Evolutionary conservation across 768 basidiomycete genomes (phyloP), one percentile per base, ranked within the genome.

Genomic region (Russula sp.): DNA sequence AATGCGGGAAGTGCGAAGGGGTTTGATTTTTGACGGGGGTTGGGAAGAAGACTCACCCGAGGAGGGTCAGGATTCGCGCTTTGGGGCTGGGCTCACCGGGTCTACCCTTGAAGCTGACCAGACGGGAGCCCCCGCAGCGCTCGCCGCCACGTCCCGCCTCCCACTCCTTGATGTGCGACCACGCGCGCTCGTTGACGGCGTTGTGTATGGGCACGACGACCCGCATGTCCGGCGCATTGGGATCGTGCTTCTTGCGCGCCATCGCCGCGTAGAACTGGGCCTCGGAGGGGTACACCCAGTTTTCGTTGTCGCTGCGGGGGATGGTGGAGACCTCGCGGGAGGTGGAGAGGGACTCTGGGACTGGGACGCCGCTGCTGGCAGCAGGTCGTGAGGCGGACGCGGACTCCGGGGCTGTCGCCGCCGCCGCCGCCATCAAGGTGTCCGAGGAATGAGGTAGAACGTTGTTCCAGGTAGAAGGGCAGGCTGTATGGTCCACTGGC

Each of bases 221-320:
- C 70, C 82, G 85, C 95, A 98, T 98, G 76, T 98, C 96, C n/a
- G 80, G 72, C 22, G 88, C 82, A 35, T 86, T 81, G 4, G 95
- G 95, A 59, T 88, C 85, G 73, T 97, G 91, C 69, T 97, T 86
- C 77, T 98, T 98, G 63, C 96, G 85, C 61, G 86, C 83, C 88
- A 99, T 94, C 20, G 97, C 96, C n/a, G 89, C 81, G 75, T 90
- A 98, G 80, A 99, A 99, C 76, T 98, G 96, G n/a, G 89, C 85
- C 73, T 98, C 93, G 20, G 96, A 98, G 27, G 97, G 97, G 75
- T 99, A 99, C 53, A 97, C 90, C 97, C 97, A 99, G 61, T 93
- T 88, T 48, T 80, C 81, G 54, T 84, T 84, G 47, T 79, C 75
- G 20, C 77, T 72, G 69, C 86, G 84, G 18, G 96, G 96, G 72